Evolutionary conservation across 2,329 filamentous ascomycete species (phyloP), one percentile per base, ranked within the genome.

Genomic region (Blastomyces silverae): DNA sequence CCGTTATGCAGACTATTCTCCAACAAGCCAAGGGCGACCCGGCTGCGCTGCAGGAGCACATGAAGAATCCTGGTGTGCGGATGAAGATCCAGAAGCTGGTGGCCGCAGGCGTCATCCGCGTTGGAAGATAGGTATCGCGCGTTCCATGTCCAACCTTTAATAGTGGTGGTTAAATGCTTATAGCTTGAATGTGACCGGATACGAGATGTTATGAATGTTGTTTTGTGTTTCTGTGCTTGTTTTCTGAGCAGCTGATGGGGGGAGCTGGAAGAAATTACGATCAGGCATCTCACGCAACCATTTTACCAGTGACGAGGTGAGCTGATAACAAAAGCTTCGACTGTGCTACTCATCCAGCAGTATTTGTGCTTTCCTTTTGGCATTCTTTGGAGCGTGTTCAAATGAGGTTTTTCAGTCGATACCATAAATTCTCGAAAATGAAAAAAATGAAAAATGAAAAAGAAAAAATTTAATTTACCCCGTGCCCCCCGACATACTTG

Each of bases 1-100:
- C 94, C 20, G 88, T 99, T 74, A 97, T 99, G 93, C 92, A 99
- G 80, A 89, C 89, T 70, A 97, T 97, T 70, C 85, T 97, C 64
- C 92, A 97, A 77, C 94, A 99, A 80, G 94, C 94, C 57, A 96
- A 97, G 83, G 87, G 86, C 64, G 90, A 99, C 73, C 94, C 94
- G 22, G 89, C 89, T 60, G 94, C 94, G 57, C 85, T 99, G 68
- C 89, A 95, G 76, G 93, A 99, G 78, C 95, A 99, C 79, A 96
- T 99, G 90, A 90, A 88, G 82, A 99, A 97, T 81, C 85, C 91
- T 0, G 84, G 83, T 65, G 90, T 99, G 70, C 84, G 87, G 66
- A 85, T 85, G 72, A 96, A 97, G 85, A 89, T 99, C 69, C 91
- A 97, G 83, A 97, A 97, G 81, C 81, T 97, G 72, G 88, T 96